These are phyloP conservation scores for Leptographium procerum DNA, from an alignment of 2,329 filamentous ascomycete genomes.

Conservation along the genomic window DNA sequence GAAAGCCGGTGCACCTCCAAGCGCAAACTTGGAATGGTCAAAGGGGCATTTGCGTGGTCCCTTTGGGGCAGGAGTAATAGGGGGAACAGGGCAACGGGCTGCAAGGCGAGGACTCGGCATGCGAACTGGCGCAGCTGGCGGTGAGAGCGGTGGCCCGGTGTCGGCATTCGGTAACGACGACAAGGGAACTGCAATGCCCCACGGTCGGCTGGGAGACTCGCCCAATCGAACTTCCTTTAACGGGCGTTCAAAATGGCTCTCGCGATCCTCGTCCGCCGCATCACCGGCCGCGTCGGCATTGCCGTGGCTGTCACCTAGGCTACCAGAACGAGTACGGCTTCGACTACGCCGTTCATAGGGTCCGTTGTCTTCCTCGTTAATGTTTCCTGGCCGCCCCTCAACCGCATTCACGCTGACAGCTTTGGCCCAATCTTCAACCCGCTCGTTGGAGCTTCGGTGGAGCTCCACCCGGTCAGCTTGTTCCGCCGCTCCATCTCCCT, in stretches of 20 bases:
- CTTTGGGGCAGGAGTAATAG: background rate
- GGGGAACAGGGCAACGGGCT: background rate
- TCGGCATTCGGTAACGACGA: slow-evolving; percentile 21
- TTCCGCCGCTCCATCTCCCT: slow-evolving; percentile 32
- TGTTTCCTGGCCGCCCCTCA: slow-evolving; percentile 11
- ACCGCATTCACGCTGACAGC: slow-evolving; percentile 49
- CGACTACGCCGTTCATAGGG: background rate
- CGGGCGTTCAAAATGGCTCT: slow-evolving; percentile 70
- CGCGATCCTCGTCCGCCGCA: slow-evolving; percentile 31
- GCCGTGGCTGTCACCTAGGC: background rate
- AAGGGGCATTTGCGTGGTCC: slow-evolving; percentile 44
- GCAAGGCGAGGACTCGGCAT: slow-evolving; percentile 28
- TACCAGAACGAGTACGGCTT: background rate
- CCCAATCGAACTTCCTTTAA: slow-evolving; percentile 86
- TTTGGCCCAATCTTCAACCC: slow-evolving; percentile 80
- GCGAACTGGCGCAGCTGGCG: slow-evolving; percentile 45
- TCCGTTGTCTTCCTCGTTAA: slow-evolving; percentile 6
- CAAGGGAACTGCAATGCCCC: slow-evolving; percentile 74
- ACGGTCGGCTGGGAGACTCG: slow-evolving; percentile 84
- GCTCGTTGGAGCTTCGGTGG: slow-evolving; percentile 48
- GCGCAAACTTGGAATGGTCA: slow-evolving; percentile 20
- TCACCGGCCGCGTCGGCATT: background rate
- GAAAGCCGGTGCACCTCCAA: slow-evolving; percentile 2
- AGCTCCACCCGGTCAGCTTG: slow-evolving; percentile 14
- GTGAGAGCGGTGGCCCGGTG: slow-evolving; percentile 36